These are phyloP conservation scores for Trichoderma guizhouense DNA, from an alignment of 2,329 filamentous ascomycete species.

Conservation along the genomic window DNA sequence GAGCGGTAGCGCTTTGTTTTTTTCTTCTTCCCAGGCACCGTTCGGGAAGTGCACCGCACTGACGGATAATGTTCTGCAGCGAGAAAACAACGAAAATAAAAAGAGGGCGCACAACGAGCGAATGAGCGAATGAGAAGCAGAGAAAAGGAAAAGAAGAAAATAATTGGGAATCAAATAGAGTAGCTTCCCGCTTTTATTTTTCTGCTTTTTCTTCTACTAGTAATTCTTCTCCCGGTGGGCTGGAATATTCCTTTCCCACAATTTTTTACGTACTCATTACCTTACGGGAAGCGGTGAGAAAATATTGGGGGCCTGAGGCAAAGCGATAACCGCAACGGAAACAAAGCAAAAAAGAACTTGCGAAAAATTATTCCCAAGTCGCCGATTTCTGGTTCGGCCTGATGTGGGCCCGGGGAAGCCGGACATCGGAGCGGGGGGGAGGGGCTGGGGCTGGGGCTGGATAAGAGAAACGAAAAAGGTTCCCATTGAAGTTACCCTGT, in stretches of 20 bases:
- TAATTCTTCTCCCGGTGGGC: not conserved
- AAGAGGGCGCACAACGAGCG: not conserved
- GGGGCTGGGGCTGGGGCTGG: not conserved
- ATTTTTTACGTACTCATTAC: not conserved
- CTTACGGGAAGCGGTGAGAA: not conserved
- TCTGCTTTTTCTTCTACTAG: not conserved
- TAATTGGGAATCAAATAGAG: not conserved
- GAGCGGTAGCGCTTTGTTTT: not conserved
- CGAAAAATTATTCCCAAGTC: not conserved
- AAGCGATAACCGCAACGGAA: not conserved
- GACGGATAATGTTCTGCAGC: not conserved
- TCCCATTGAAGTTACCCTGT: not conserved
- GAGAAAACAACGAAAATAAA: not conserved
- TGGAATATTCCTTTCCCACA: not conserved
- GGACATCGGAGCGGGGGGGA: slow-evolving; percentile 13
- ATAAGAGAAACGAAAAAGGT: not conserved
- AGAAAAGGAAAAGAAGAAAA: not conserved
- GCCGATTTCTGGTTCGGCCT: not conserved
- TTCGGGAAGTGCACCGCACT: not conserved
- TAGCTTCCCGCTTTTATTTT: not conserved
- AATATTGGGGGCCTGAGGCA: not conserved
- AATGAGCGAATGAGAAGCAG: not conserved
- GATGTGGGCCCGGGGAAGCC: not conserved
- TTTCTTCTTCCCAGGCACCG: not conserved
- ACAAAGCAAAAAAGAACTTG: not conserved